Evolutionary conservation across 768 basidiomycete genomes (phyloP), one percentile per base, ranked within the genome.

Genomic region (Amyloporia xantha): DNA sequence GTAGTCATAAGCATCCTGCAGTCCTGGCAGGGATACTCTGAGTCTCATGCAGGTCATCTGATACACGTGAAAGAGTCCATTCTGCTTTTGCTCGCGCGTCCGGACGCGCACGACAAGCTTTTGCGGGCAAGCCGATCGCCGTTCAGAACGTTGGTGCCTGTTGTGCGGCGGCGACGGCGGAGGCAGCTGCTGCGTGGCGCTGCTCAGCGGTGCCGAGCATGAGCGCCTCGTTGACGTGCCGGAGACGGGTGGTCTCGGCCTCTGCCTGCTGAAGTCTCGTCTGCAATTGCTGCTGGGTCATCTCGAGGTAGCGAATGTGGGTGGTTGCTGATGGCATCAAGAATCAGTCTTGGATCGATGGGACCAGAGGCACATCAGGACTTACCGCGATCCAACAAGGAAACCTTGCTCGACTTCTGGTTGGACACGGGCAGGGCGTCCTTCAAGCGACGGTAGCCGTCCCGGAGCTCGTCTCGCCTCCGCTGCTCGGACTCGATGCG

Each of bases 401-500:
- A 88, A 46, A 91, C 87, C 71, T 95, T 95, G 78, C 86, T 90
- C 9, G 88, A 83, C 75, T 92, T 90, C 76, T 93, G 90, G 73
- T 91, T 92, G 41, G 85, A 87, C 51, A 84, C 75, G 24, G 92
- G 92, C 58, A 95, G 82, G 48, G 84, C 85, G 60, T 91, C 86
- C 79, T 91, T 91, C 71, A 95, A 82, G 50, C 86, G 79, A 59
- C 84, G 80, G 69, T 94, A 95, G 52, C 90, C 91, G 49, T 95
- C 91, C 48, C 92, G 76, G 63, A 95, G 86, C 69, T 95, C 92
- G 60, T 94, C 91, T 33, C 92, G 81, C 57, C 92, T 79, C 57
- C 91, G 76, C 74, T 94, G 88, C 73, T 92, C 90, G 21, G 89
- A 91, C 75, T 92, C 90, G 72, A 92, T 92, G 69, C 90, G 87